These are phyloP conservation scores for Calonectria crousiana DNA, from an alignment of 2,329 filamentous ascomycete species.

Conservation along the genomic window DNA sequence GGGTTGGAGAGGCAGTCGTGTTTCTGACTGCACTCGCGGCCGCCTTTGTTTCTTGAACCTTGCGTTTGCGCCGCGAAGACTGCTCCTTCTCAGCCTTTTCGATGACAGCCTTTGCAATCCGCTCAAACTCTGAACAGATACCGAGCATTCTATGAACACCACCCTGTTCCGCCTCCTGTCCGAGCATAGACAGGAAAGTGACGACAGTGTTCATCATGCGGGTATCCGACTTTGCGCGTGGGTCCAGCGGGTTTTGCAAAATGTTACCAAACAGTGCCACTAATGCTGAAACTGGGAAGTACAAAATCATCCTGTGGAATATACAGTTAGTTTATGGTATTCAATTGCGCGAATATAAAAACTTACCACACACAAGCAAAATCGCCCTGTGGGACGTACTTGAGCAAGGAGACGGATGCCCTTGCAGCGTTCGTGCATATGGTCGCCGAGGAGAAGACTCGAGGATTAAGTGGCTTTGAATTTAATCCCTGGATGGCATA, in stretches of 20 bases:
- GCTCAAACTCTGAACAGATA: constrained; percentile 95
- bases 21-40: background rate
- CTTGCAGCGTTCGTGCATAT: constrained; percentile 93
- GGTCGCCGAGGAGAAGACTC: constrained; percentile 93
- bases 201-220: constrained; percentile 94
- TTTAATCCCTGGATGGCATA: constrained; percentile 96
- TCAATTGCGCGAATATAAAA: background rate
- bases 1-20: background rate
- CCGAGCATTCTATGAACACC: constrained; percentile 94
- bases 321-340: constrained; percentile 43
- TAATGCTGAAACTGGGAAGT: constrained; percentile 95
- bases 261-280: constrained; percentile 98
- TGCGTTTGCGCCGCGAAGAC: constrained; percentile 84
- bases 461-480: constrained; percentile 88
- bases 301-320: constrained; percentile 80
- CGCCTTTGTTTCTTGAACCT: constrained; percentile 68
- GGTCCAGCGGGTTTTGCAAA: constrained; percentile 92
- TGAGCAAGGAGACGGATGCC: constrained; percentile 92
- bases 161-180: constrained; percentile 89
- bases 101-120: constrained; percentile 90
- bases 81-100: constrained; percentile 92
- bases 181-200: constrained; percentile 88
- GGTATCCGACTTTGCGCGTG: constrained; percentile 87
- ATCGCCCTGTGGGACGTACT: constrained; percentile 96
- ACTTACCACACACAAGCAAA: constrained; percentile 94